These are phyloP conservation scores for Westerdykella aurantiaca DNA, from an alignment of 2,329 filamentous ascomycete genomes.

Conservation along the genomic window DNA sequence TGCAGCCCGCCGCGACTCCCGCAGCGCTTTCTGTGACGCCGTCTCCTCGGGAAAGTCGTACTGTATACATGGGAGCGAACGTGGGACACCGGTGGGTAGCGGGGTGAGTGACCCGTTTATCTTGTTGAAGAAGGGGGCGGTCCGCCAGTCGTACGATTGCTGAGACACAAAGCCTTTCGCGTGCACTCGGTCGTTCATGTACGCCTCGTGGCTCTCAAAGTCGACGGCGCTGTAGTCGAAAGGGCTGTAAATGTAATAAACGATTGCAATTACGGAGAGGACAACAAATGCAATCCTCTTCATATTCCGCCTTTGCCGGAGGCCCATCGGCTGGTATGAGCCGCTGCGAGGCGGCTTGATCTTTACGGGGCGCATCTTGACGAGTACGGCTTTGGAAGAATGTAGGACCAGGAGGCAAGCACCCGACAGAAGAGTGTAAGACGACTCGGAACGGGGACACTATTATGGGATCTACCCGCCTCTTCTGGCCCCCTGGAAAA, in stretches of 20 bases:
- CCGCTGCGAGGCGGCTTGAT: constrained; percentile 23
- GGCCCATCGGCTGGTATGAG: constrained; percentile 22
- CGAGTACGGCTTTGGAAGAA: too few relatives aligned
- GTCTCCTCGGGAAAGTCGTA: constrained; percentile 35
- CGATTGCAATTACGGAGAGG: constrained; percentile 19
- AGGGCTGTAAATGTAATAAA: constrained; percentile 26
- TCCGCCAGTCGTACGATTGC: constrained; percentile 38
- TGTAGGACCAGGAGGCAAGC: background rate
- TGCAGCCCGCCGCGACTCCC: constrained; percentile 29
- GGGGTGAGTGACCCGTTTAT: constrained; percentile 27
- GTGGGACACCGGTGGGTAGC: constrained; percentile 35
- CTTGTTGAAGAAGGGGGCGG: constrained; percentile 37
- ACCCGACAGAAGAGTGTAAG: too few relatives aligned
- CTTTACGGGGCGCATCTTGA: constrained; percentile 24
- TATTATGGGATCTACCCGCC: too few relatives aligned
- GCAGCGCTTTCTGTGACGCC: constrained; percentile 14
- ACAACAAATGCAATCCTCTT: constrained; percentile 18
- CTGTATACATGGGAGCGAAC: constrained; percentile 39
- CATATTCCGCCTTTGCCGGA: constrained; percentile 25
- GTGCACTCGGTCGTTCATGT: constrained; percentile 27
- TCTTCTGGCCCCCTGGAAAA: too few relatives aligned
- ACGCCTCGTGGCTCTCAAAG: constrained; percentile 23
- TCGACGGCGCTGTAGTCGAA: constrained; percentile 26
- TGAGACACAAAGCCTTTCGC: constrained; percentile 12
- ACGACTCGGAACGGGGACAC: too few relatives aligned